Evolutionary conservation across 441 rosid genomes (phyloP).

Genomic region (Lepidium campestre): DNA sequence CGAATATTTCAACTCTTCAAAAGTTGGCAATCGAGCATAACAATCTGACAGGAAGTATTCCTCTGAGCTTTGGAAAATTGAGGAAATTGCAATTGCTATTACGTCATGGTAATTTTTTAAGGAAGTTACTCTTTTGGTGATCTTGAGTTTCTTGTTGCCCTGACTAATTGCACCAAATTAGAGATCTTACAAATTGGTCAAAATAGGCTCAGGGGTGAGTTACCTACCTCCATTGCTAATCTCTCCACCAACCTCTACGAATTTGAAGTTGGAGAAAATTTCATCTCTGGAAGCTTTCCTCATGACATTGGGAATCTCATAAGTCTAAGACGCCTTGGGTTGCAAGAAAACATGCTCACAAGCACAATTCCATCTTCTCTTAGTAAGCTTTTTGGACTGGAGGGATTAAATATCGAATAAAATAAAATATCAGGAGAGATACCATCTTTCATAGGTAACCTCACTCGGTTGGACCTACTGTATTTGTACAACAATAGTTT

Average conservation of each 20-base stretch:
- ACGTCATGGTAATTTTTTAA: neutral
- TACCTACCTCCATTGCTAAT: neutral
- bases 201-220: neutral
- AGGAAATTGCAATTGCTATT: neutral
- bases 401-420: neutral
- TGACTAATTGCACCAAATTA: neutral
- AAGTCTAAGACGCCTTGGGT: neutral
- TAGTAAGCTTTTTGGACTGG: constrained; percentile 16
- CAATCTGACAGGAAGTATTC: neutral
- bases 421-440: constrained; percentile 28
- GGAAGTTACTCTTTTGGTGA: neutral
- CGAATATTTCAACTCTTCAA: neutral
- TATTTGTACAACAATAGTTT: neutral
- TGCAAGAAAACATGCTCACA: neutral
- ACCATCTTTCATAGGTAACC: constrained; percentile 30
- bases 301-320: neutral
- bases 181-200: neutral
- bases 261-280: neutral
- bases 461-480: neutral
- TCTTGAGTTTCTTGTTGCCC: neutral
- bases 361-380: neutral
- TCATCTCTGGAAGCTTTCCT: neutral
- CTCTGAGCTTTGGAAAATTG: neutral
- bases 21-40: neutral
- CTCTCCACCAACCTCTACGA: neutral